Evolutionary conservation across 2,329 filamentous ascomycete species (phyloP), one percentile per base, ranked within the genome.

Genomic region (Pestalotiopsis sp.): DNA sequence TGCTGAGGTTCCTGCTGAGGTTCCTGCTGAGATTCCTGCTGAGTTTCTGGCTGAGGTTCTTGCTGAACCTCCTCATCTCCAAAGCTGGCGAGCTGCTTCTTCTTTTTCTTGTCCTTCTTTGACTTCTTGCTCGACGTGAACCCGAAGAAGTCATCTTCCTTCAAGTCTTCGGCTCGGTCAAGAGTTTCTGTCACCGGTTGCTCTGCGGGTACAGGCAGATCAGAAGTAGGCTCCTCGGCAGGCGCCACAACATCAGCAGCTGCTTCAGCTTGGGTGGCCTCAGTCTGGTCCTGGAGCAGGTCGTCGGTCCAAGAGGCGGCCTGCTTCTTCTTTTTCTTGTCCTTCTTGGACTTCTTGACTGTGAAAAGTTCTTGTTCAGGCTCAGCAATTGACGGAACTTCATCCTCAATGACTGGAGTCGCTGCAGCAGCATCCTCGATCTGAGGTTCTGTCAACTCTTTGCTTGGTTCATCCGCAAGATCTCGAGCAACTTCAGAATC

Each of bases 301-400:
- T 49, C 57, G 25, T 61, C 49, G 23, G 70, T 70, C n/a, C 27
- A 27, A 67, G 72, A 64, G 20, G 25, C 64, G n/a, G 68, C 67
- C 58, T 23, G 71, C 67, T 77, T 78, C 67, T 25, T 61, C 25
- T 75, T 77, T 68, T 77, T 75, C 68, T 72, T 76, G 66, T 71
- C 69, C 58, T 73, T 75, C 64, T 78, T 78, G 31, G 75, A 74
- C 70, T 77, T 77, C 70, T 74, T 76, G 12, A 67, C 68, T n/a
- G 69, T 68, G 39, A 63, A 64, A 58, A 68, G 58, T 66, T 73
- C 70, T 64, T 70, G 69, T 68, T 73, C 70, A 63, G 70, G 69
- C 68, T 71, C 68, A 61, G 68, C 69, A 36, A 63, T 36, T 27
- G 36, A 3, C 63, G 14, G 57, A 31, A 23, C 36, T 13, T 27